Conservation (phyloP, 768 basidiomycete genomes). For the Tricholoma matsutake region DNA sequence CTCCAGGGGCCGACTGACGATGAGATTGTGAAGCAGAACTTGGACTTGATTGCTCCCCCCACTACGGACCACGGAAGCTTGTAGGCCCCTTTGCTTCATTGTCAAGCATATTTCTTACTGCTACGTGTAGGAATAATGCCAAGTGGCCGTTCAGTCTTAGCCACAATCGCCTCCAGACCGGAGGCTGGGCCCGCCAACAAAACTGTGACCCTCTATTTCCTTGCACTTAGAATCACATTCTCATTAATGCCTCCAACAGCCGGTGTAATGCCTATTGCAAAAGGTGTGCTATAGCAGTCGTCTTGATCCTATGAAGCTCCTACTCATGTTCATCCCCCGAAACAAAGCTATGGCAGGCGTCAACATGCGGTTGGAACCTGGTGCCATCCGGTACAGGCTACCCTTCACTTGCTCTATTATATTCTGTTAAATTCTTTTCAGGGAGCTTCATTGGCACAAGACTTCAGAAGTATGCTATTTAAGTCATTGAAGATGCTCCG, state of each 20-base stretch:
- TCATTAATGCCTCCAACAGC: conserved; percentile 25
- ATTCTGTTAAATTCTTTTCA: conserved; percentile 14
- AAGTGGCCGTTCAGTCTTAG: conserved; percentile 59
- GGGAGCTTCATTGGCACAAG: conserved; percentile 55
- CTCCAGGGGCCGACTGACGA: conserved; percentile 42
- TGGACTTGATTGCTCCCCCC: conserved; percentile 43
- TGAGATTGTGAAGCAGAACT: conserved; percentile 38
- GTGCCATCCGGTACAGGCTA: conserved; percentile 40
- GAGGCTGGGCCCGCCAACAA: conserved; percentile 60
- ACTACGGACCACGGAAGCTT: conserved; percentile 42
- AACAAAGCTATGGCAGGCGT: conserved; percentile 42
- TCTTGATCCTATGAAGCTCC: background rate
- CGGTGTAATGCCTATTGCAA: conserved; percentile 47
- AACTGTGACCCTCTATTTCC: conserved; percentile 33
- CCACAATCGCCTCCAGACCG: conserved; percentile 52
- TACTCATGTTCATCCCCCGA: conserved; percentile 2
- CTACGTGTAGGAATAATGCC: conserved; percentile 37
- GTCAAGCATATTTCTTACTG: background rate
- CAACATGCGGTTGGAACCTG: conserved; percentile 49
- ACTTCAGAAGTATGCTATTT: conserved; percentile 36
- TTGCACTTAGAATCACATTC: background rate
- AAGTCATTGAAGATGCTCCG: background rate
- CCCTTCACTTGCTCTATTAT: background rate
- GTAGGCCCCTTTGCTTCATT: conserved; percentile 23
- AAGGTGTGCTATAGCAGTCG: conserved; percentile 27